phyloP scores from a whole-genome alignment of 1,139 yeast genomes.

The Hansenula sp. region DNA sequence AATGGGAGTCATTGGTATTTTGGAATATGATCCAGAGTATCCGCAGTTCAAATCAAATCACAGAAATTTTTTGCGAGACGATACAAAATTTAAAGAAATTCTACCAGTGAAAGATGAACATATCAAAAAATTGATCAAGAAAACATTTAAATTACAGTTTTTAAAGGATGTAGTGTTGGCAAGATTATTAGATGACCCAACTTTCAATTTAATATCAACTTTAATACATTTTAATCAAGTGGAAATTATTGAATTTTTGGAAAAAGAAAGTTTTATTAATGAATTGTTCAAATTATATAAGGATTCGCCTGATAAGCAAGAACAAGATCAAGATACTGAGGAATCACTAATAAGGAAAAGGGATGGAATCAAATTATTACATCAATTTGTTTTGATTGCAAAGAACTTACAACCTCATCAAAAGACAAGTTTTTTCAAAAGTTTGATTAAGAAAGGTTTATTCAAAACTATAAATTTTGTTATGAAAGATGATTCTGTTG shows the following conservation, averaged over 20 bases:
- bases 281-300: slow-evolving; percentile 57
- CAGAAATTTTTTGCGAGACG: slow-evolving; percentile 56
- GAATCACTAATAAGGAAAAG: slow-evolving; percentile 34
- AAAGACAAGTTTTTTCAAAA: slow-evolving; percentile 60
- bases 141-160: slow-evolving; percentile 74
- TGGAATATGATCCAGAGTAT: slow-evolving; percentile 88
- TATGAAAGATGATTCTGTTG: slow-evolving; percentile 48
- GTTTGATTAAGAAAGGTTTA: slow-evolving; percentile 65
- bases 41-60: slow-evolving; percentile 79
- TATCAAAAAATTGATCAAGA: slow-evolving; percentile 55
- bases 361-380: slow-evolving; percentile 75
- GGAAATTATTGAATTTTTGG: slow-evolving; percentile 64
- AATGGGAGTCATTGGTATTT: slow-evolving; percentile 68
- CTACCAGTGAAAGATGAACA: slow-evolving; percentile 54
- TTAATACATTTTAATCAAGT: slow-evolving; percentile 68
- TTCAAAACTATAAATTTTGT: slow-evolving; percentile 73
- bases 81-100: slow-evolving; percentile 66
- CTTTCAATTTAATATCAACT: slow-evolving; percentile 60
- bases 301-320: slow-evolving; percentile 4
- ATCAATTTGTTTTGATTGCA: slow-evolving; percentile 76
- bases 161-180: slow-evolving; percentile 85
- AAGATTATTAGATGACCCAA: slow-evolving; percentile 74
- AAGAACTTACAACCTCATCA: slow-evolving; percentile 65
- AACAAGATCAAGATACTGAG: slow-evolving; percentile 12
- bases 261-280: slow-evolving; percentile 45